Evolutionary conservation across 2,329 filamentous ascomycete species (phyloP), one percentile per base, ranked within the genome.

Genomic region (Pseudopithomyces maydicus): DNA sequence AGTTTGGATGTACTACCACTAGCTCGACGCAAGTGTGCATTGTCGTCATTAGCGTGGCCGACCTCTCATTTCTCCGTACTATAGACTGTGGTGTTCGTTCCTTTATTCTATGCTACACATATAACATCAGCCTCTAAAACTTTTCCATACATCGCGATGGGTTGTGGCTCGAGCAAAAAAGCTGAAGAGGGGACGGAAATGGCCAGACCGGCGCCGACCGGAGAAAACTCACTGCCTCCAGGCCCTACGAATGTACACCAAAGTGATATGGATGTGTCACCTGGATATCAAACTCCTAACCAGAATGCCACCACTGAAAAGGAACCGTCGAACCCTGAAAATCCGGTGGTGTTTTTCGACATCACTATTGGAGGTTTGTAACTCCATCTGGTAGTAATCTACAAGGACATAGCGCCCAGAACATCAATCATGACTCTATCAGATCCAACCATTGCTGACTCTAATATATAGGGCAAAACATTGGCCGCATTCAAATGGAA

Each of bases 401-500:
- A 17, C 15, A 14, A 15, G 8, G 6, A 35, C 47, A 12, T n/a
- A 22, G 8, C 1, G 20, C 3, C 11, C 4, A 22, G 51, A 20
- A 15, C 11, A 20, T 23, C 17, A 22, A 10, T 11, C 10, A 33
- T 2, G 4, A 1, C 17, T 35, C 19, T 3, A 15, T 38, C 5
- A 1, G 15, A 14, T 14, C 23, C 6, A 11, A 19, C 12, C 4
- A 48, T 48, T n/a, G 32, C 50, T 54, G n/a, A 41, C 22, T 14
- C 7, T 0, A 19, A 41, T 41, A 7, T 19, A 8, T 44, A 58
- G 59, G 59, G 6, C 45, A 58, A 26, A 88, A 92, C 80, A 71
- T 68, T 44, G 91, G 89, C 71, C 89, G 89, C 74, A 90, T 97
- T 82, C 89, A 85, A 81, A 94, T 96, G 84, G 87, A 88, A 69